phyloP scores from a whole-genome alignment of 331 rosid genomes.

The Quercus phellos region DNA sequence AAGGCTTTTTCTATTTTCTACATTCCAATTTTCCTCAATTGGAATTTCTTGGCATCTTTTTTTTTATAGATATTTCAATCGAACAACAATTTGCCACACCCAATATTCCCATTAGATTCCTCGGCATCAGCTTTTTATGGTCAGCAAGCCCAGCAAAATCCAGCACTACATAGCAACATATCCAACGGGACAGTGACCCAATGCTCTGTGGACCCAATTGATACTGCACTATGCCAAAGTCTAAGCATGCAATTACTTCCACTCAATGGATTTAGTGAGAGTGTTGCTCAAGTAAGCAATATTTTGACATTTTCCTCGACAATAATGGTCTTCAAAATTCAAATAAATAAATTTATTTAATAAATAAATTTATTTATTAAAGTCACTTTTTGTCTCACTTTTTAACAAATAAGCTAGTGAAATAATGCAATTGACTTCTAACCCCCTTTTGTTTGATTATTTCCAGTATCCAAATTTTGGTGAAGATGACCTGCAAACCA shows the following conservation, averaged over 20 bases:
- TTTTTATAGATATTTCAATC: conserved; percentile 62
- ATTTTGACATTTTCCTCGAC: background rate
- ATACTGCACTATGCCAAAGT: conserved; percentile 51
- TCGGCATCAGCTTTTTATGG: conserved; percentile 67
- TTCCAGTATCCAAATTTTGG: conserved; percentile 65
- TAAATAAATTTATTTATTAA: too few relatives aligned
- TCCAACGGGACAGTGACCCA: conserved; percentile 42
- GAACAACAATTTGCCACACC: conserved; percentile 46
- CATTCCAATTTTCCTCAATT: conserved; percentile 17
- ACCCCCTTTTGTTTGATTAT: conserved; percentile 9
- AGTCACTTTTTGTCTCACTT: too few relatives aligned
- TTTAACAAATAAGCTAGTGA: too few relatives aligned
- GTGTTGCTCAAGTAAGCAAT: conserved; percentile 52
- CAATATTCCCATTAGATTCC: conserved; percentile 76
- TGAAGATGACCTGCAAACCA: conserved; percentile 74
- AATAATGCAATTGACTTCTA: background rate
- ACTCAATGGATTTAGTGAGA: conserved; percentile 49
- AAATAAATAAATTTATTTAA: too few relatives aligned
- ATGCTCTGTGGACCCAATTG: conserved; percentile 56
- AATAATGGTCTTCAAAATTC: background rate
- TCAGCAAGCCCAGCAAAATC: conserved; percentile 58
- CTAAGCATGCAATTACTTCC: conserved; percentile 57
- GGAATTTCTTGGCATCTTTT: conserved; percentile 19
- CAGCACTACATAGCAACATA: conserved; percentile 39
- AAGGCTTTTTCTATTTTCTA: conserved; percentile 15